Evolutionary conservation across 805 yeast genomes (phyloP), one percentile per base, ranked within the genome.

Genomic region (Yarrowia yakushimensis): DNA sequence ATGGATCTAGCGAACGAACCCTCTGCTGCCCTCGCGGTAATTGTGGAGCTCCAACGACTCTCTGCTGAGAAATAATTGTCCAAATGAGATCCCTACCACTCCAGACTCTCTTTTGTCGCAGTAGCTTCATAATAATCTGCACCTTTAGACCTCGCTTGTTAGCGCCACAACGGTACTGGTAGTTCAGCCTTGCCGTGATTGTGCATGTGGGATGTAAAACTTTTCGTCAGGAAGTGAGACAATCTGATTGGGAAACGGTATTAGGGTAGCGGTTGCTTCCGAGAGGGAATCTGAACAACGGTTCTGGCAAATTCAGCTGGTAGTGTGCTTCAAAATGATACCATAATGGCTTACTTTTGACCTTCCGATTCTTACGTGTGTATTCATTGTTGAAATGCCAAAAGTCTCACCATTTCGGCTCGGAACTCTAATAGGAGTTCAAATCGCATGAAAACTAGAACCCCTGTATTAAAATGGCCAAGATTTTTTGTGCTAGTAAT

Each of bases 161-260:
- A 45, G 52, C n/a, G 52, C 52, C 52, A 45, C 52, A 45, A 45
- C 52, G 52, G 52, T 20, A 36, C 52, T 45, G n/a, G n/a, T n/a
- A 45, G 30, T 8, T 45, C 52, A 45, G 52, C 52, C 52, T 30
- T 45, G 52, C 52, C 30, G 28, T 17, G 27, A n/a, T 22, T 39
- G 43, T 8, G 17, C 6, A 31, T 17, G 42, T 8, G 20, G 6
- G 13, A 28, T 30, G 52, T n/a, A 45, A 45, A 45, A 45, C 27
- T 45, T 45, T 45, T 45, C 17, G 4, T 23, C 25, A 18, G 23
- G 28, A 25, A 15, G 25, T 17, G 34, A 27, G 50, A 18, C 22
- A 18, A 11, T 10, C 50, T 12, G 28, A 43, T 27, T 7, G 12
- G 50, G 50, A 27, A 43, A 11, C 4, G 17, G 50, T 18, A 28